phyloP scores from a whole-genome alignment of 345 rosid species.

The Eucalyptus dawsonii region DNA sequence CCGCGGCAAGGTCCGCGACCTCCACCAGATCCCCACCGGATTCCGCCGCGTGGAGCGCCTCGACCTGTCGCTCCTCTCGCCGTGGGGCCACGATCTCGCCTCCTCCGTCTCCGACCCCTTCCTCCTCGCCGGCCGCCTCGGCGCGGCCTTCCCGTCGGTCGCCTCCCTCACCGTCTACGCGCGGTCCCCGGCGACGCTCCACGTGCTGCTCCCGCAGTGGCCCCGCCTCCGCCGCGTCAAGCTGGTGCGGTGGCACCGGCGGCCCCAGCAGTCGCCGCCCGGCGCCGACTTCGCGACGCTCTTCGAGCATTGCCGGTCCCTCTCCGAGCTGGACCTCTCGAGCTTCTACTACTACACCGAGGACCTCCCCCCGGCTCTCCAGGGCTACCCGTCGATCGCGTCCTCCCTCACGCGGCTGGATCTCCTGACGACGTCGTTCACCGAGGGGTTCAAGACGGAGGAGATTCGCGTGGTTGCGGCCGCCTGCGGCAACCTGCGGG shows the following conservation, averaged over 20 bases:
- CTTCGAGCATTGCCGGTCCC: constrained; percentile 33
- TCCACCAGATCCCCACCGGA: constrained; percentile 35
- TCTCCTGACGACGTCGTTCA: constrained; percentile 53
- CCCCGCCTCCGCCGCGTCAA: constrained; percentile 38
- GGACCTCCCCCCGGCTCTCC: constrained; percentile 74
- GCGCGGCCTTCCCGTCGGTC: constrained; percentile 40
- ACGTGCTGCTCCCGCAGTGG: constrained; percentile 57
- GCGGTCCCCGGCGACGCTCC: constrained; percentile 39
- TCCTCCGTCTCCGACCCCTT: constrained; percentile 19
- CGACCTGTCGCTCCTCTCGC: constrained; percentile 79
- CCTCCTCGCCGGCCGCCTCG: constrained; percentile 42
- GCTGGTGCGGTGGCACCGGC: constrained; percentile 84
- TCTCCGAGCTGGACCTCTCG: constrained; percentile 52
- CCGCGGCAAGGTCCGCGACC: constrained; percentile 84
- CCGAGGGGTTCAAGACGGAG: constrained; percentile 66
- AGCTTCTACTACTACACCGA: constrained; percentile 85
- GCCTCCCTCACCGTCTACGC: constrained; percentile 39
- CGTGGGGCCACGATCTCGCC: constrained; percentile 69
- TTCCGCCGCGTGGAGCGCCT: constrained; percentile 59
- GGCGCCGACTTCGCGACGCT: constrained; percentile 54
- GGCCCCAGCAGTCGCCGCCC: constrained; percentile 15
- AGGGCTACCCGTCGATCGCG: constrained; percentile 25
- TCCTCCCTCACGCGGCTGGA: constrained; percentile 33
- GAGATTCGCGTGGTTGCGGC: constrained; percentile 50
- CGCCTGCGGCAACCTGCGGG: constrained; percentile 46